These are phyloP conservation scores for Chlamydomonas sphaeroides DNA, from an alignment of 139 green algal species.

Conservation along the genomic window DNA sequence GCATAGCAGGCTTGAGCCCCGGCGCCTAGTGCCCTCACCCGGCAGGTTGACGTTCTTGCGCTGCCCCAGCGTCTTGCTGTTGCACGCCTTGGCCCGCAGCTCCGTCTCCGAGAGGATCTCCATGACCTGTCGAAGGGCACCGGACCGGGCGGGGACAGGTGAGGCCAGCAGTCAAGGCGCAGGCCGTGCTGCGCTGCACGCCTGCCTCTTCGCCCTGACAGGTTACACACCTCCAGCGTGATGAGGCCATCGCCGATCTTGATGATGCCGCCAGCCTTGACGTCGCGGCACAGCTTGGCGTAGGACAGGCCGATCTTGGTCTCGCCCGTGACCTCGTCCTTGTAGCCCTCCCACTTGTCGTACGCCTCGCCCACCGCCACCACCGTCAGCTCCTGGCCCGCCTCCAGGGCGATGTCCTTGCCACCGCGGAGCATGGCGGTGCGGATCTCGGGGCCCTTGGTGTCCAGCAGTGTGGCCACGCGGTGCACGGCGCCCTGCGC, in stretches of 20 bases:
- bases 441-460: constrained; percentile 59
- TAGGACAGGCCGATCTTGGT: constrained; percentile 70
- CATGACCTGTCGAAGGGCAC: constrained; percentile 45
- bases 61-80: constrained; percentile 70
- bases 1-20: no score
- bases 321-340: constrained; percentile 52
- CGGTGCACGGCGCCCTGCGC: constrained; percentile 57
- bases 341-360: constrained; percentile 57
- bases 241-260: constrained; percentile 76
- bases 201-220: no score
- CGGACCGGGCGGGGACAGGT: no score
- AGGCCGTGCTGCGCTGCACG: no score
- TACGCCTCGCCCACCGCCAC: constrained; percentile 69
- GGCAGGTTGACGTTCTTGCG: constrained; percentile 90
- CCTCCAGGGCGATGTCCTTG: constrained; percentile 54
- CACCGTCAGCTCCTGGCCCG: constrained; percentile 63
- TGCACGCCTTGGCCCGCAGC: constrained; percentile 52
- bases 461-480: constrained; percentile 43
- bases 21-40: no score
- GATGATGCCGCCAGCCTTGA: constrained; percentile 68
- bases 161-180: no score
- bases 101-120: constrained; percentile 60
- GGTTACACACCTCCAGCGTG: constrained; percentile 54
- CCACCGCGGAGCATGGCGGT: constrained; percentile 66
- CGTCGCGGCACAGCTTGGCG: constrained; percentile 59